These are phyloP conservation scores for Lodderomyces pseudojiufengensis DNA, from an alignment of 1,139 yeast species.

Conservation along the genomic window DNA sequence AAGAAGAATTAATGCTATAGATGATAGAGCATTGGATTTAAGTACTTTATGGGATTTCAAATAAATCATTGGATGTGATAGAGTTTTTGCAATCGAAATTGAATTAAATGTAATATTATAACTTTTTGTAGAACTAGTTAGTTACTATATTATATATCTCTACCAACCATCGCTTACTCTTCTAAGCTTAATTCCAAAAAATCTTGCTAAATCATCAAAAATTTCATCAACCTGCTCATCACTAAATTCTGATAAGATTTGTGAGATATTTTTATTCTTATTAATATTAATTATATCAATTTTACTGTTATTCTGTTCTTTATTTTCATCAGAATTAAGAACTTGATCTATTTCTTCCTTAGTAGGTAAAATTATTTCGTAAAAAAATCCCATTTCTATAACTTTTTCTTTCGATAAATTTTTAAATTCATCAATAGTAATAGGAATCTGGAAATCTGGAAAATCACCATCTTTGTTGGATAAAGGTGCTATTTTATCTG, in stretches of 20 bases:
- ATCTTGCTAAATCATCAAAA: slow-evolving; percentile 64
- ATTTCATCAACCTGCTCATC: slow-evolving; percentile 43
- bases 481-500: slow-evolving; percentile 20
- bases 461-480: slow-evolving; percentile 72
- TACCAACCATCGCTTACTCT: slow-evolving; percentile 52
- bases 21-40: slow-evolving; percentile 47
- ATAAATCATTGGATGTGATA: neutral
- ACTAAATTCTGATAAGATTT: slow-evolving; percentile 25
- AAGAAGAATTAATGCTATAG: slow-evolving; percentile 69
- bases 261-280: slow-evolving; percentile 28
- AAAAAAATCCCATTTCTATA: slow-evolving; percentile 60
- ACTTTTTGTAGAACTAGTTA: no score
- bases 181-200: slow-evolving; percentile 58
- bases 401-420: slow-evolving; percentile 41
- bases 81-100: no score
- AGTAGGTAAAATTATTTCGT: slow-evolving; percentile 60
- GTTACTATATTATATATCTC: no score
- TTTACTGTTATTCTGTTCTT: slow-evolving; percentile 6
- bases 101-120: no score
- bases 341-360: slow-evolving; percentile 39
- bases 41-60: slow-evolving; percentile 46
- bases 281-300: slow-evolving; percentile 7
- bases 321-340: slow-evolving; percentile 19
- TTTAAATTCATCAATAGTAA: slow-evolving; percentile 52
- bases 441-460: slow-evolving; percentile 60